Conservation (phyloP, 2,329 filamentous ascomycete genomes). For the Falciphora oryzae region DNA sequence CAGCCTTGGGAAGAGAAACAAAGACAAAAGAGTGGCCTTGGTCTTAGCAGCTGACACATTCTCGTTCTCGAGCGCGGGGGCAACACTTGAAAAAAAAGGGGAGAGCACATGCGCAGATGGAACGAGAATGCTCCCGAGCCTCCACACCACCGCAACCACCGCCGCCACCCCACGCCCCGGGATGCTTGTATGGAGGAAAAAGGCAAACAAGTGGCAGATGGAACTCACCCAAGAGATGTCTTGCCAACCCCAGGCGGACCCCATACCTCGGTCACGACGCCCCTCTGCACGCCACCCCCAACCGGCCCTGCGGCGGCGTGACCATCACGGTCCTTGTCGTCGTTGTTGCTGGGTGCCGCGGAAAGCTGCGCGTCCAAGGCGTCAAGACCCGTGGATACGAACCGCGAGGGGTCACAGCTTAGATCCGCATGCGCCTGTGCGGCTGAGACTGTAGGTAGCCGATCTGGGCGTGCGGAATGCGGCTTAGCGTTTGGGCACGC, state of each 20-base stretch:
- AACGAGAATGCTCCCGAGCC: constrained; percentile 14
- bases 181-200: background rate
- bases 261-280: constrained; percentile 81
- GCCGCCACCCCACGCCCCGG: background rate
- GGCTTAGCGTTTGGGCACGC: constrained; percentile 14
- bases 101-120: constrained; percentile 9
- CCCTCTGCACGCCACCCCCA: constrained; percentile 58
- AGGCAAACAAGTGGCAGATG: background rate
- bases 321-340: background rate
- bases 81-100: background rate
- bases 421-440: constrained; percentile 63
- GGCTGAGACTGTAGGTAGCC: constrained; percentile 70
- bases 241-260: constrained; percentile 84
- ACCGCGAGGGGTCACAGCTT: constrained; percentile 41
- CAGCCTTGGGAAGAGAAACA: constrained; percentile 42
- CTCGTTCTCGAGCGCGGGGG: background rate
- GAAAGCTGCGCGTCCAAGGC: constrained; percentile 44
- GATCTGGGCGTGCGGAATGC: constrained; percentile 44
- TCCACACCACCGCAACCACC: background rate
- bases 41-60: background rate
- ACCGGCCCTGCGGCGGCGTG: background rate
- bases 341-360: constrained; percentile 13
- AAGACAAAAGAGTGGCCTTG: background rate
- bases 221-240: constrained; percentile 70
- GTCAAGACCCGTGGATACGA: constrained; percentile 50